Percentiles rank a stretch among this genome's conserved stretches.
These are phyloP conservation scores for Xanthoconium purpureum DNA, from an alignment of 768 basidiomycete species.

Conservation along the genomic window DNA sequence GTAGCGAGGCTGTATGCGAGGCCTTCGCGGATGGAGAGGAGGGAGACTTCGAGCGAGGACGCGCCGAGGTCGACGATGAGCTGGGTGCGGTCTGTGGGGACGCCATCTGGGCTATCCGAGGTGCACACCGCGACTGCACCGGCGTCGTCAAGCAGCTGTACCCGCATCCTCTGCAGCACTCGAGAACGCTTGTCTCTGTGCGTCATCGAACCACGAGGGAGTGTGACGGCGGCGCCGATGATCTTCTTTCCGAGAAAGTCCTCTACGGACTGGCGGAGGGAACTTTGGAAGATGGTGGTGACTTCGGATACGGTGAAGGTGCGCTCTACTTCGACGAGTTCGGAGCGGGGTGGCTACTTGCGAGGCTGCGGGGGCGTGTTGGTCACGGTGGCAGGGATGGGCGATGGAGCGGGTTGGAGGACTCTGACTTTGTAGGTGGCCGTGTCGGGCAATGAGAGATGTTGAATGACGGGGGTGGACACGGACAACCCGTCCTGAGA, in stretches of 20 bases:
- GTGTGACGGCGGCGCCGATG: conserved; percentile 77
- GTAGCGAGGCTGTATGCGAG: conserved; percentile 63
- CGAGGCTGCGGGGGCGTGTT: conserved; percentile 66
- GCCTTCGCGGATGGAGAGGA: conserved; percentile 75
- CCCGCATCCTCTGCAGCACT: conserved; percentile 79
- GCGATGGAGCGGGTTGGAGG: conserved; percentile 71
- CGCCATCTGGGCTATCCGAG: conserved; percentile 40
- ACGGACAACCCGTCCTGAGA: conserved; percentile 46
- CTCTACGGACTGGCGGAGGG: conserved; percentile 80
- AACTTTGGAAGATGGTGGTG: conserved; percentile 78
- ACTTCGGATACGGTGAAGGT: conserved; percentile 82
- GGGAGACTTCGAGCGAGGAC: conserved; percentile 63
- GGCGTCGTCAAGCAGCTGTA: conserved; percentile 86
- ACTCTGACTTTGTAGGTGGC: conserved; percentile 85
- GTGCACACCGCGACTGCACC: conserved; percentile 66
- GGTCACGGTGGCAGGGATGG: conserved; percentile 51
- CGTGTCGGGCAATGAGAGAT: conserved; percentile 63
- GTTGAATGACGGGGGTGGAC: conserved; percentile 75
- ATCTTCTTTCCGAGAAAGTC: conserved; percentile 85
- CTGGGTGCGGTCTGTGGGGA: conserved; percentile 65
- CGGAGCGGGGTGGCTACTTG: conserved; percentile 69
- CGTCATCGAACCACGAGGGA: conserved; percentile 73
- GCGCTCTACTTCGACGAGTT: conserved; percentile 63
- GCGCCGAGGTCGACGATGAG: conserved; percentile 81
- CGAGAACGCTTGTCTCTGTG: conserved; percentile 67